Percentiles rank a stretch among this genome's conserved stretches.
phyloP scores from a whole-genome alignment of 108 stramenopile genomes.

The Cyclotella cryptica region DNA sequence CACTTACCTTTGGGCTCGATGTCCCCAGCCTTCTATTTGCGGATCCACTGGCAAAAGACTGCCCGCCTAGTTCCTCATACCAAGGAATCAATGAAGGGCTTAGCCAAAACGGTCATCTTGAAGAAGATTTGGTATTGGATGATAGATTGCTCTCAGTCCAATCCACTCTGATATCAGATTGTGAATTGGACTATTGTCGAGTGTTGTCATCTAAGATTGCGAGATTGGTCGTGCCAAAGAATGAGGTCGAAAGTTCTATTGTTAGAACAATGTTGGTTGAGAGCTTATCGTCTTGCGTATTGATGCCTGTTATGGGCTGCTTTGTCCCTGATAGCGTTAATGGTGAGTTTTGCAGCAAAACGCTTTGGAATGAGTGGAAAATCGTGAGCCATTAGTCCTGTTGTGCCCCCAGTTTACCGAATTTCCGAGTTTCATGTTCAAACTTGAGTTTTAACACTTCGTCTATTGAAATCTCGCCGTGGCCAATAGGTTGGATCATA shows the following conservation, averaged over 20 bases:
- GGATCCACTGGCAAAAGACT: constrained; percentile 76
- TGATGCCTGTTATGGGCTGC: constrained; percentile 75
- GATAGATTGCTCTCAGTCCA: constrained; percentile 66
- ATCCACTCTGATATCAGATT: constrained; percentile 64
- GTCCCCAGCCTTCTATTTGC: constrained; percentile 86
- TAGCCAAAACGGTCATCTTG: constrained; percentile 38
- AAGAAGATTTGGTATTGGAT: constrained; percentile 69
- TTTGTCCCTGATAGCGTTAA: constrained; percentile 80
- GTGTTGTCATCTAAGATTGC: constrained; percentile 74
- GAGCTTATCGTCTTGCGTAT: constrained; percentile 67
- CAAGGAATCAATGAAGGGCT: constrained; percentile 30
- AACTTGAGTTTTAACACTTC: no score
- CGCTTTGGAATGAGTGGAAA: not conserved
- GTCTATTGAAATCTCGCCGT: no score
- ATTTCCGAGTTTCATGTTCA: no score
- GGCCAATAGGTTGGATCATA: constrained; percentile 7
- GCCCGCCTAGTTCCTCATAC: constrained; percentile 47
- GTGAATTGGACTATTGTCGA: constrained; percentile 88
- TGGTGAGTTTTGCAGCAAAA: constrained; percentile 66
- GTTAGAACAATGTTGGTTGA: constrained; percentile 71
- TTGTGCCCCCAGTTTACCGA: no score
- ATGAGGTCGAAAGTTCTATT: constrained; percentile 70
- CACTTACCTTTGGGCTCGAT: constrained; percentile 88
- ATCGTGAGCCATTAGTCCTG: no score
- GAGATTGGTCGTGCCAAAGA: constrained; percentile 61